Evolutionary conservation across 495 filamentous ascomycete species (phyloP).

Genomic region (Bryoglossum gracile): DNA sequence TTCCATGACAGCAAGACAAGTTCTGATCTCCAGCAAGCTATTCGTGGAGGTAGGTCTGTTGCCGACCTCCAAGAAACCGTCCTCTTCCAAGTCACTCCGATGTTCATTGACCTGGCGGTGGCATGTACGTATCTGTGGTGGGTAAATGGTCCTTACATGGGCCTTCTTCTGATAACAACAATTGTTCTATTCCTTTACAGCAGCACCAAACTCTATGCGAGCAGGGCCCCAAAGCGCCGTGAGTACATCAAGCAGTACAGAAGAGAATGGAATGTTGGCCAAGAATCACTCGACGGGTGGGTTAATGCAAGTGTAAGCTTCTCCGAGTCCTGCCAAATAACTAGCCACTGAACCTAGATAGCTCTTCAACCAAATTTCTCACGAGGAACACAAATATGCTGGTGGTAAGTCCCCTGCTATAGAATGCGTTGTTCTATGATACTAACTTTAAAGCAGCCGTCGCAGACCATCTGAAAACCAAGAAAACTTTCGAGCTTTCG

Average conservation of each 20-base stretch:
- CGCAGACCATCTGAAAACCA: conserved; percentile 22
- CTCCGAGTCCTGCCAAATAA: neutral
- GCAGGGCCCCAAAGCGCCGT: conserved; percentile 35
- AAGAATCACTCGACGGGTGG: conserved; percentile 21
- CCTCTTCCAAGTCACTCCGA: conserved; percentile 59
- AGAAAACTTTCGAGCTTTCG: conserved; percentile 20
- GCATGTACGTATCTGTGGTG: conserved; percentile 62
- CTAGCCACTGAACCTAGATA: conserved; percentile 3
- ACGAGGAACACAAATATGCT: conserved; percentile 57
- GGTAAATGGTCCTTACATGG: conserved; percentile 68
- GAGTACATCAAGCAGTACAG: conserved; percentile 23
- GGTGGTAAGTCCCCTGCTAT: conserved; percentile 27
- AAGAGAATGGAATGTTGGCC: conserved; percentile 24
- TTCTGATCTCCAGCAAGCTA: conserved; percentile 60
- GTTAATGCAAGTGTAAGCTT: conserved; percentile 23
- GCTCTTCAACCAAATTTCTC: conserved; percentile 55
- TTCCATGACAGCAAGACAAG: conserved; percentile 71
- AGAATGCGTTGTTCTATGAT: too few relatives aligned
- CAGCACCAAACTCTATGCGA: conserved; percentile 43
- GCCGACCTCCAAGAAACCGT: conserved; percentile 58
- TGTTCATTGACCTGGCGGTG: conserved; percentile 62
- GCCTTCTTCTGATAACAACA: conserved; percentile 57
- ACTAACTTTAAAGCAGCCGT: conserved; percentile 18
- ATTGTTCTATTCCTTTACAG: conserved; percentile 56
- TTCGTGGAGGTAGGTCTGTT: conserved; percentile 57